Conservation (phyloP, 1,284 basidiomycete genomes). For the Cryptococcus sp. region DNA sequence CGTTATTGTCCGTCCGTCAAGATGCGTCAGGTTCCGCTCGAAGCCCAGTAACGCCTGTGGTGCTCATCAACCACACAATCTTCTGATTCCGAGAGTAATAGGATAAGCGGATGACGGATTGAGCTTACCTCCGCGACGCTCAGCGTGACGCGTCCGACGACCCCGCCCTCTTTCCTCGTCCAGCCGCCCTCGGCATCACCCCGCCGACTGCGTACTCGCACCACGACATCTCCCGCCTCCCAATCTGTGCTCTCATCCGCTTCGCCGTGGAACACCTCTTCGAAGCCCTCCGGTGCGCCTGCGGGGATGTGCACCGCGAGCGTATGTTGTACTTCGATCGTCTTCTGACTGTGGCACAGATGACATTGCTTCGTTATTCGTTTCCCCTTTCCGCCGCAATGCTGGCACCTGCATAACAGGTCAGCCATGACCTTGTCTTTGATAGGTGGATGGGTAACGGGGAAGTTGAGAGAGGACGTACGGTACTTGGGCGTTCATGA, state of each 20-base stretch:
- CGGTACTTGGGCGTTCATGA: slow-evolving; percentile 58
- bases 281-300: slow-evolving; percentile 87
- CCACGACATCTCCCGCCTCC: slow-evolving; percentile 86
- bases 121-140: slow-evolving; percentile 77
- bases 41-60: slow-evolving; percentile 53
- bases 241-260: slow-evolving; percentile 90
- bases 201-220: slow-evolving; percentile 72
- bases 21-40: slow-evolving; percentile 75
- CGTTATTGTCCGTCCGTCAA: slow-evolving; percentile 80
- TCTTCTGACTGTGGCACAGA: slow-evolving; percentile 78
- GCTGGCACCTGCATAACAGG: slow-evolving; percentile 63
- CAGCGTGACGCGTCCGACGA: slow-evolving; percentile 88
- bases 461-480: slow-evolving; percentile 28
- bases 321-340: slow-evolving; percentile 63
- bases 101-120: not conserved
- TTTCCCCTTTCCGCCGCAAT: slow-evolving; percentile 77
- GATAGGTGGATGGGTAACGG: not conserved
- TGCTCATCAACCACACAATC: not conserved
- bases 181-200: slow-evolving; percentile 70
- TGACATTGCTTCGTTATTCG: slow-evolving; percentile 73
- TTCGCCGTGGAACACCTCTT: slow-evolving; percentile 88
- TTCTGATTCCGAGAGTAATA: not conserved
- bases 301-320: slow-evolving; percentile 78
- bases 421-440: not conserved
- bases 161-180: slow-evolving; percentile 79